Conservation (phyloP, 2,329 filamentous ascomycete genomes). For the Trichophyton simii region DNA sequence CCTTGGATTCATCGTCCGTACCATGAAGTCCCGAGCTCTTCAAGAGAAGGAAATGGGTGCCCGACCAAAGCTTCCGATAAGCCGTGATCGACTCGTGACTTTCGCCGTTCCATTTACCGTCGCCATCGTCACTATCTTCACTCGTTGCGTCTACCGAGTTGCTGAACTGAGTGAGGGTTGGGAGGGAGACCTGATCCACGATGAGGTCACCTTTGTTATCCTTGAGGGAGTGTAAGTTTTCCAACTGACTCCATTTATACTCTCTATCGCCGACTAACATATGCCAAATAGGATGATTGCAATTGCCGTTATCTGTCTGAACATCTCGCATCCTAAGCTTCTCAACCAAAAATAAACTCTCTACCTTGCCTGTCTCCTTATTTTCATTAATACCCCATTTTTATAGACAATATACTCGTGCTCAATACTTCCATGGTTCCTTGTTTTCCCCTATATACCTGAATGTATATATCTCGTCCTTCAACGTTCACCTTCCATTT, state of each 20-base stretch:
- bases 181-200: slow-evolving; percentile 35
- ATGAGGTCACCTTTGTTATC: slow-evolving; percentile 40
- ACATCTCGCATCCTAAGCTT: slow-evolving; percentile 9
- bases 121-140: slow-evolving; percentile 36
- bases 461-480: not conserved
- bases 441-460: not conserved
- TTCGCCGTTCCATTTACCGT: slow-evolving; percentile 27
- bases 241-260: not conserved
- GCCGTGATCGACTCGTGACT: slow-evolving; percentile 26
- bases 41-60: slow-evolving; percentile 1
- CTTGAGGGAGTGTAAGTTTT: slow-evolving; percentile 35
- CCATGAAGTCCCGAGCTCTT: slow-evolving; percentile 9
- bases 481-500: not conserved
- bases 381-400: not conserved
- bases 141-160: slow-evolving; percentile 39
- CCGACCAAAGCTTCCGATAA: slow-evolving; percentile 7
- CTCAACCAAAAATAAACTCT: slow-evolving; percentile 2
- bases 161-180: slow-evolving; percentile 40
- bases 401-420: not conserved
- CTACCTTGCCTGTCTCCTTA: not conserved
- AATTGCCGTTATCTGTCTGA: slow-evolving; percentile 8
- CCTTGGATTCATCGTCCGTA: slow-evolving; percentile 34
- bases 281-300: slow-evolving; percentile 9
- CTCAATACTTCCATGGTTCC: not conserved
- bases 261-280: not conserved